Percentiles rank a stretch among this genome's conserved stretches.
phyloP scores from a whole-genome alignment of 768 basidiomycete species.

The Lentinula sp. region DNA sequence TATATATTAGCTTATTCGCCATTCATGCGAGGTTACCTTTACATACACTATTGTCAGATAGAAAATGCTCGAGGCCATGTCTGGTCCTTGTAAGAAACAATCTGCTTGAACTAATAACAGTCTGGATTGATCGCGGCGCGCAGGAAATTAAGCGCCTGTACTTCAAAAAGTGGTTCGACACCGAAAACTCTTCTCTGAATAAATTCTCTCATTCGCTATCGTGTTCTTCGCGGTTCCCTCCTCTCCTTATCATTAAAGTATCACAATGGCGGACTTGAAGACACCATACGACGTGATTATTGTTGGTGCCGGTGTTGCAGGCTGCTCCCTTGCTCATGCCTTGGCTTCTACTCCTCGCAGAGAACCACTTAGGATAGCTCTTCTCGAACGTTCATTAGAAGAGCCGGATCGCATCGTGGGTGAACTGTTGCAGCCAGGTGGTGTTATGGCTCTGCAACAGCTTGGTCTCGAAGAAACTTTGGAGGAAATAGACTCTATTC shows the following conservation, averaged over 20 bases:
- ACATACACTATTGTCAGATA: neutral
- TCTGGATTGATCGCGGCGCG: neutral
- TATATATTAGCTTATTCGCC: neutral
- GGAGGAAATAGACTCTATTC: constrained; percentile 85
- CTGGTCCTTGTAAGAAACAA: neutral
- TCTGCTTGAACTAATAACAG: neutral
- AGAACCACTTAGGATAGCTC: constrained; percentile 66
- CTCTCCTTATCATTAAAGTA: neutral
- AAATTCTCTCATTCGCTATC: neutral
- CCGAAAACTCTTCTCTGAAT: neutral
- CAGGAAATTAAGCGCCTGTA: neutral
- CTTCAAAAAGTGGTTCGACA: constrained; percentile 1
- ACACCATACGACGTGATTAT: constrained; percentile 71
- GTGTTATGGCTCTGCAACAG: constrained; percentile 64
- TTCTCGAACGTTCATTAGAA: constrained; percentile 86
- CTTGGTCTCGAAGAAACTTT: constrained; percentile 76
- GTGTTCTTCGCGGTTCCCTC: neutral
- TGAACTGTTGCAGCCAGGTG: constrained; percentile 92
- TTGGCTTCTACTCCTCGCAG: constrained; percentile 54
- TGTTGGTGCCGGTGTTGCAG: constrained; percentile 90
- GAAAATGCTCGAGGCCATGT: neutral
- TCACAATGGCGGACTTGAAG: neutral
- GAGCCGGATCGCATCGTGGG: constrained; percentile 98
- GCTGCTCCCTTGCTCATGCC: constrained; percentile 80
- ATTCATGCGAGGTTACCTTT: neutral